These are phyloP conservation scores for Aegilops tauschii DNA, from an alignment of 176 grass and related monocot genomes.

Conservation along the genomic window DNA sequence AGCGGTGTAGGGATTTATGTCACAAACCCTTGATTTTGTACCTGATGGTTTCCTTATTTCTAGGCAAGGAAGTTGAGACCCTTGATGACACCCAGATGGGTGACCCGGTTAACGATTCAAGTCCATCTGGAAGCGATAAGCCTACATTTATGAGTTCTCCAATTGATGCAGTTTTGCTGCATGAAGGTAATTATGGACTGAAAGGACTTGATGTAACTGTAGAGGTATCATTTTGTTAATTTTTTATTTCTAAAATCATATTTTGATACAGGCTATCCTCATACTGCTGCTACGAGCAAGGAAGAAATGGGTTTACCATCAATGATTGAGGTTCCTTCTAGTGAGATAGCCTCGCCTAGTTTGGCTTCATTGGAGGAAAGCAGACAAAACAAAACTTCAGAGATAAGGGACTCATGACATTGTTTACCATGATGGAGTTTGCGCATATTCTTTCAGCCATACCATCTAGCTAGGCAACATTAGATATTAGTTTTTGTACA, in stretches of 20 bases:
- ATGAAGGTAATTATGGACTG: slow-evolving; percentile 27
- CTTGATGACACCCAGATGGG: slow-evolving; percentile 25
- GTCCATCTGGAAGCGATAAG: slow-evolving; percentile 38
- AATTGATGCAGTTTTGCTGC: slow-evolving; percentile 26
- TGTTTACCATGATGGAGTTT: slow-evolving; percentile 5
- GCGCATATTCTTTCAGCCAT: background rate
- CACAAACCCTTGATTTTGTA: background rate
- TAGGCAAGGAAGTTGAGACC: slow-evolving; percentile 32
- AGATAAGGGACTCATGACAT: slow-evolving; percentile 22
- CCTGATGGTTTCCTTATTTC: background rate
- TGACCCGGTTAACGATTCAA: slow-evolving; percentile 56
- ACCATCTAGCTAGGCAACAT: background rate
- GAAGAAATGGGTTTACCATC: slow-evolving; percentile 13
- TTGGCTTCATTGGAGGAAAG: slow-evolving; percentile 38
- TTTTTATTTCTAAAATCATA: background rate
- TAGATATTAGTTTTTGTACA: background rate
- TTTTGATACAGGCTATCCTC: slow-evolving; percentile 18
- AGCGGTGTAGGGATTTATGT: background rate
- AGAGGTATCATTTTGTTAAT: background rate
- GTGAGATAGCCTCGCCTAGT: slow-evolving; percentile 6
- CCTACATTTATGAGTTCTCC: slow-evolving; percentile 35
- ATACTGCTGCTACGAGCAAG: background rate
- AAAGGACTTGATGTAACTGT: background rate
- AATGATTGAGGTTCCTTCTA: background rate
- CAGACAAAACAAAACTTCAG: background rate